phyloP scores from a whole-genome alignment of 179 eudicot genomes.

The Gypsophila paniculata region DNA sequence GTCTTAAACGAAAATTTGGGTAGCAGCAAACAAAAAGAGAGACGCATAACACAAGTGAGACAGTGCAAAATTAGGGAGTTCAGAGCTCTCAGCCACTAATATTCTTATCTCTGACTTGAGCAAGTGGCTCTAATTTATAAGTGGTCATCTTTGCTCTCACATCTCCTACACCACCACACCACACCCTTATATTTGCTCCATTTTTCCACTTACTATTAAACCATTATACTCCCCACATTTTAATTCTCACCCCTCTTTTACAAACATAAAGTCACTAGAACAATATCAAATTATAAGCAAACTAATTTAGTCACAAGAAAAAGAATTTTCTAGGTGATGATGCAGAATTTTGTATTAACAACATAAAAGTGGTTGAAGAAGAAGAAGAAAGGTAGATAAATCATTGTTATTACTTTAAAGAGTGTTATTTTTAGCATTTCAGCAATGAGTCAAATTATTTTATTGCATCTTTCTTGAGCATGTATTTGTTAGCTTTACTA shows the following conservation, averaged over 20 bases:
- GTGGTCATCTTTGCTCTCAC: conserved; percentile 3
- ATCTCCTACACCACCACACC: no score
- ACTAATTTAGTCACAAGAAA: no score
- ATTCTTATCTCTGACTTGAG: conserved; percentile 4
- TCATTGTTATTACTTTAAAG: no score
- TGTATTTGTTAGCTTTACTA: no score
- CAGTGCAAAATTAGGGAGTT: not conserved
- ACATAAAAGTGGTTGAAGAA: no score
- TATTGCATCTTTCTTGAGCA: not conserved
- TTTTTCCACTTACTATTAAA: not conserved
- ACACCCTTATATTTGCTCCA: not conserved
- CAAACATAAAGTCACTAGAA: not conserved
- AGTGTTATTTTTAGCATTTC: not conserved
- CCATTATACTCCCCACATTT: not conserved
- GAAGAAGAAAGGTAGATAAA: not conserved
- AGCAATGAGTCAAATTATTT: not conserved
- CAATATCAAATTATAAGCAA: not conserved
- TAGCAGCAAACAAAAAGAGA: no score
- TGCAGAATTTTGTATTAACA: not conserved
- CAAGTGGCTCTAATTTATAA: conserved; percentile 1
- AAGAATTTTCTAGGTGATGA: not conserved
- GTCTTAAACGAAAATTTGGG: no score
- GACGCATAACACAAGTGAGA: not conserved
- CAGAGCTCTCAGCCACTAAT: conserved; percentile 5
- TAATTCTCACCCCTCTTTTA: not conserved